Conservation (phyloP, 257 asterid species). For the Solanum sejunctum region DNA sequence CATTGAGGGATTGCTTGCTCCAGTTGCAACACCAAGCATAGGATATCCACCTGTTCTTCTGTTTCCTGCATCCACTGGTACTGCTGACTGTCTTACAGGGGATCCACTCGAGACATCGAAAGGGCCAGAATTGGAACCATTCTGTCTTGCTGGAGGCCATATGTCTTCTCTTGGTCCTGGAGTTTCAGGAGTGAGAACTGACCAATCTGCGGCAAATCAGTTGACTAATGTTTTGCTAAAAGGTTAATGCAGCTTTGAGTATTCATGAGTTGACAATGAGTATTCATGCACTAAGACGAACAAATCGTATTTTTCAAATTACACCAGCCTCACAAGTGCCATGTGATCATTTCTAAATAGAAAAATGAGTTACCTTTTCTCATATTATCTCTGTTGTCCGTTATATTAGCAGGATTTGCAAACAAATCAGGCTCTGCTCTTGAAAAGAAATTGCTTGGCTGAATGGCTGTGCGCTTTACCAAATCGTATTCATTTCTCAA, state of each 20-base stretch:
- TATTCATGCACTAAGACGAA: neutral
- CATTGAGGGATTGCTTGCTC: slow-evolving; percentile 63
- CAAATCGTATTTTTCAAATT: neutral
- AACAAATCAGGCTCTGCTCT: slow-evolving; percentile 71
- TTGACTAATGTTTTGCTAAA: slow-evolving; percentile 39
- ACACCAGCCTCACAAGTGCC: neutral
- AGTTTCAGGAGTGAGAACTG: slow-evolving; percentile 84
- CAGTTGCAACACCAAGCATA: slow-evolving; percentile 40
- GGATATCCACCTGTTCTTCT: slow-evolving; percentile 40
- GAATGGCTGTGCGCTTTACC: slow-evolving; percentile 65
- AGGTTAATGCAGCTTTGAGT: neutral
- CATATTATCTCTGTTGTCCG: slow-evolving; percentile 54
- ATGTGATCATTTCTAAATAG: neutral
- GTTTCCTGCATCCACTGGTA: slow-evolving; percentile 50
- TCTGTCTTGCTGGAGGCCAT: slow-evolving; percentile 64
- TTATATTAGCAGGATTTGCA: slow-evolving; percentile 41
- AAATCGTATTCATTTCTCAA: slow-evolving; percentile 74
- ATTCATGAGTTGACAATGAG: neutral
- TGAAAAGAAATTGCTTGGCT: slow-evolving; percentile 56
- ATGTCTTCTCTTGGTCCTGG: slow-evolving; percentile 94
- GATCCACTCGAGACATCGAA: slow-evolving; percentile 56
- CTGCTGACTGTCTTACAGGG: slow-evolving; percentile 46
- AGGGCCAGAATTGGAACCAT: slow-evolving; percentile 50
- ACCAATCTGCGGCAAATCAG: slow-evolving; percentile 77
- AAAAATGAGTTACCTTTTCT: slow-evolving; percentile 55